Percentiles rank a stretch among this genome's conserved stretches.
Conservation (phyloP, 805 yeast genomes). For the Candida endomychidarum region DNA sequence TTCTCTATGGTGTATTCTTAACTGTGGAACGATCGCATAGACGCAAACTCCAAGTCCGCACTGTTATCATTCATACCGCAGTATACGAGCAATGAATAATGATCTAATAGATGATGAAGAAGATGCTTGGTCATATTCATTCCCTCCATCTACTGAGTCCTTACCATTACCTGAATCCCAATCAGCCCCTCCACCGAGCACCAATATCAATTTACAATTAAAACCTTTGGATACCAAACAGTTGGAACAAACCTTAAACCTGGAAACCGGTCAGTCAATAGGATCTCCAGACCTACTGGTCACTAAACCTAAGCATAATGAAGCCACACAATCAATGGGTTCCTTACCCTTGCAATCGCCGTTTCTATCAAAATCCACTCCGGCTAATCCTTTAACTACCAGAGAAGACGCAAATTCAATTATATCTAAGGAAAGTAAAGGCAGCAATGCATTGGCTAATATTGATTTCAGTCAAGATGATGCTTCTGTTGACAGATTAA, state of each 20-base stretch:
- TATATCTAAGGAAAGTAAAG: conserved; percentile 24
- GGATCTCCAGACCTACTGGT: neutral
- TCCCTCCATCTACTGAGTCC: conserved; percentile 36
- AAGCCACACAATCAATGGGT: conserved; percentile 7
- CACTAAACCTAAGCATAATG: neutral
- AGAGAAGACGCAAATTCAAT: conserved; percentile 47
- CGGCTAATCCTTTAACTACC: conserved; percentile 55
- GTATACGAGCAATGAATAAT: conserved; percentile 10
- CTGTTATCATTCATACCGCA: neutral
- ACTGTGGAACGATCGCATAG: too few relatives aligned
- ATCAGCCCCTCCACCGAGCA: neutral
- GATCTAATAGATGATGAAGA: conserved; percentile 29
- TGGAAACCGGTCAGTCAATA: neutral
- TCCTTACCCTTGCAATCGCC: conserved; percentile 34
- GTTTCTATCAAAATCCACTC: conserved; percentile 40
- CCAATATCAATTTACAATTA: too few relatives aligned
- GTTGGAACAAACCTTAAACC: conserved; percentile 2
- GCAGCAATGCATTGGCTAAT: conserved; percentile 13
- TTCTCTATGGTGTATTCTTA: too few relatives aligned
- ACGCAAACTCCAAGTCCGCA: neutral
- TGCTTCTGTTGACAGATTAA: conserved; percentile 2
- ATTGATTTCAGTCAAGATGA: conserved; percentile 10
- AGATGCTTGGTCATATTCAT: conserved; percentile 43
- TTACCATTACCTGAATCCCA: conserved; percentile 18
- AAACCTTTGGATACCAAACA: neutral